Evolutionary conservation across 176 grass and related monocot species (phyloP), one percentile per base, ranked within the genome.

Genomic region (Pontederia paniculata): DNA sequence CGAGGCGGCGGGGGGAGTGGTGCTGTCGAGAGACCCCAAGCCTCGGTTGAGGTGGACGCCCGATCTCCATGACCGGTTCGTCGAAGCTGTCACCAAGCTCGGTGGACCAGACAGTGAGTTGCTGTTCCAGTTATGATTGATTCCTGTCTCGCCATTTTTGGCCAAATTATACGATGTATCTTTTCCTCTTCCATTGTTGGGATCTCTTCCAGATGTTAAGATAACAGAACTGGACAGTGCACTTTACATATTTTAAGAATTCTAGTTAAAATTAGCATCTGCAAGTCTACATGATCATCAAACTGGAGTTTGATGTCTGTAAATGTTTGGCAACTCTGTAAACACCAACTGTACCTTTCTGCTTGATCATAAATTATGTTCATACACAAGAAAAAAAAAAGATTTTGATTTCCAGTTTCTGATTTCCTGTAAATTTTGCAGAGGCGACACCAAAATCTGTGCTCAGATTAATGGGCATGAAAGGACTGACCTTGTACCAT

Each of bases 71-170:
- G 85, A 86, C 55, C 90, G 85, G 70, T 96, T 96, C 44, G 85
- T 96, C 25, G 85, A 96, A 74, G 90, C 85, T 57, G 90, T 96
- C 79, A 83, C 82, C 74, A 86, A 89, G 82, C 90, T 96, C 76
- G 90, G 90, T 10, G 90, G 90, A 17, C 63, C 90, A 11, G 85
- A 96, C 61, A 89, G 90, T 96, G 77, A 82, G 81, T 48, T 67
- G 11, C 42, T 15, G 9, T 46, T 43, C 20, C 51, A 5, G 9
- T 0, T n/a, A 17, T 18, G 52, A 11, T 63, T 48, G 23, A 42
- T 5, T 41, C 60, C 60, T 70, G 45, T 55, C 12, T 61, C 58
- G 63, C 76, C 21, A 56, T 69, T 73, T 72, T 57, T 15, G 46
- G 48, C 58, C 52, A 57, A 63, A 43, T 16, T 64, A 8, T 73